Evolutionary conservation across 2,329 filamentous ascomycete genomes (phyloP), one percentile per base, ranked within the genome.

Genomic region (Paracoccidioides lutzii): DNA sequence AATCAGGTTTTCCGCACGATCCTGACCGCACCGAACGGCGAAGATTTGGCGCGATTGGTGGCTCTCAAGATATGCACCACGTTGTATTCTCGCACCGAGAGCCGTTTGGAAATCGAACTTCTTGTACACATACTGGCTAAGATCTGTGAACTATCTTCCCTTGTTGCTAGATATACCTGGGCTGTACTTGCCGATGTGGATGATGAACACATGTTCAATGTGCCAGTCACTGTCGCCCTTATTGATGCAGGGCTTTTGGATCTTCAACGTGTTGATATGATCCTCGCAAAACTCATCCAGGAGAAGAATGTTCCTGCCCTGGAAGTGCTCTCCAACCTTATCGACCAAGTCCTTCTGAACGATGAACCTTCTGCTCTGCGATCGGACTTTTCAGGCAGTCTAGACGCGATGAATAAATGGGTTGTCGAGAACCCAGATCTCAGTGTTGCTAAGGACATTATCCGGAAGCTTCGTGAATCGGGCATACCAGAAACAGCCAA

Each of bases 351-450:
- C 0, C 74, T 96, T 7, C 79, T 95, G 52, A 87, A 82, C 61
- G 87, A 90, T 50, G 82, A 84, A 46, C 88, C 89, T 0, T 80
- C 85, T 42, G 87, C 86, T 0, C 75, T 96, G 50, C 87, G 89
- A 63, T 84, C 90, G 1, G 90, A 97, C 71, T 94, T 96, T 65
- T 84, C 88, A 5, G 80, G 82, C 59, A 94, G 88, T 56, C 78
- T 95, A 55, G 85, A 91, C 61, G 85, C 83, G 49, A 83, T 93
- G 43, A 90, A 87, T 73, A 75, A 81, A 49, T 95, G 90, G 89
- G 80, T 95, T 38, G 75, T 76, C 5, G 87, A 90, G 60, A 85
- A 94, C 14, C 79, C 85, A 0, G 77, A 77, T 43, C 77, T 87
- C 15, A 73, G 79, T 28, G 74, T 81, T 28, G 87, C 82, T 9